These are phyloP conservation scores for Russula lepida DNA, from an alignment of 768 basidiomycete species.

Conservation along the genomic window DNA sequence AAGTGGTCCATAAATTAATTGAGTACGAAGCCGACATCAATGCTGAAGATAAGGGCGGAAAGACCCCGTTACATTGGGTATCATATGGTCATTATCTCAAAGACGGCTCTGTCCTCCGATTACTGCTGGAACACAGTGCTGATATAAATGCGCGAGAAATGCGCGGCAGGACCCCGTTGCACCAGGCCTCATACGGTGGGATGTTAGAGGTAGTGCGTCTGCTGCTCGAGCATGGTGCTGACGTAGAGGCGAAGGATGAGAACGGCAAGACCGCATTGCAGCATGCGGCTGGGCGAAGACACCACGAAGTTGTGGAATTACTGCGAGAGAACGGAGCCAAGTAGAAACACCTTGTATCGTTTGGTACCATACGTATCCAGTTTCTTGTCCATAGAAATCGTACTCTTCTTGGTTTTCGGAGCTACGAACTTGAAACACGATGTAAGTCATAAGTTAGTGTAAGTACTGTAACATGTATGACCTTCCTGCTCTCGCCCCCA, in stretches of 20 bases:
- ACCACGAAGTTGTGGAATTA: too few species aligned
- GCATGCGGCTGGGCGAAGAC: too few species aligned
- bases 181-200: not conserved
- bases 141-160: not conserved
- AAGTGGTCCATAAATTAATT: not conserved
- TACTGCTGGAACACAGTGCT: not conserved
- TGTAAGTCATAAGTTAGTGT: too few species aligned
- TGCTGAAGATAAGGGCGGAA: not conserved
- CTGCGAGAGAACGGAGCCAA: too few species aligned
- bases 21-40: not conserved
- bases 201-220: not conserved
- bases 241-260: not conserved
- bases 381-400: too few species aligned
- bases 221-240: not conserved
- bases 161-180: not conserved
- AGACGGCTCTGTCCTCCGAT: not conserved
- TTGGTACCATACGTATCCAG: too few species aligned
- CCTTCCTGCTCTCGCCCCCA: too few species aligned
- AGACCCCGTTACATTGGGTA: not conserved
- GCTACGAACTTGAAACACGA: too few species aligned
- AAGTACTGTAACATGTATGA: too few species aligned
- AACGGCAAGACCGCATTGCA: not conserved
- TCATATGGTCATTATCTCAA: not conserved
- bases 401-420: too few species aligned
- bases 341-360: too few species aligned